Evolutionary conservation across 2,329 filamentous ascomycete genomes (phyloP), one percentile per base, ranked within the genome.

Genomic region (Phialophora macrospora): DNA sequence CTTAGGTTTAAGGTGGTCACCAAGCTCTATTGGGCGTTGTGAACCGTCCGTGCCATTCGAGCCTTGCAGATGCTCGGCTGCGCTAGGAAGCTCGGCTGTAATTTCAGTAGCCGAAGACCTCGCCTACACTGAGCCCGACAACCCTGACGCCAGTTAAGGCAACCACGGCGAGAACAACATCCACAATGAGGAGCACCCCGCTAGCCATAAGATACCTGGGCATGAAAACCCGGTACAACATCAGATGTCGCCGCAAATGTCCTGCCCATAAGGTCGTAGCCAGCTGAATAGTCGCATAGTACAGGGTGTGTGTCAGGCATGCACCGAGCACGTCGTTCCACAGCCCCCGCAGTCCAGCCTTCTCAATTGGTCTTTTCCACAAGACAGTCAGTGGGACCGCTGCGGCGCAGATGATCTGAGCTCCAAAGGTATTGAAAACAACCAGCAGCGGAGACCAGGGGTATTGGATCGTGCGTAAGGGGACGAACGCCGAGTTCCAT

Each of bases 401-500:
- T 3, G 90, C 82, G 1, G 88, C 90, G 46, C 92, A 91, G 0
- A 98, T 81, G 65, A 98, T 92, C 76, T 96, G 94, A 0, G 92
- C 90, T 8, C 90, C 93, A 72, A 95, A 97, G 0, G 90, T 93
- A 81, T 98, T 99, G 66, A 96, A 83, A 1, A 87, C 80, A 41
- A 99, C 87, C 26, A 95, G 82, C 1, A 98, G 75, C 0, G 93
- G 93, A 0, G 88, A 90, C 91, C 91, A 97, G 0, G 95, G 95
- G 78, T 99, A 97, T 64, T 87, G 86, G 69, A 99, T 70, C 24
- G 67, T 72, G 34, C 68, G 64, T 9, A 98, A 84, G 0, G 94
- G 91, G 71, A 99, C 91, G 79, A 99, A 99, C 2, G 93, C 94
- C 22, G 87, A 87, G 79, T 99, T 95, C 95, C 95, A 99, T 75